Evolutionary conservation across 495 filamentous ascomycete species (phyloP).

Genomic region (Hypomontagnella submonticulosa): DNA sequence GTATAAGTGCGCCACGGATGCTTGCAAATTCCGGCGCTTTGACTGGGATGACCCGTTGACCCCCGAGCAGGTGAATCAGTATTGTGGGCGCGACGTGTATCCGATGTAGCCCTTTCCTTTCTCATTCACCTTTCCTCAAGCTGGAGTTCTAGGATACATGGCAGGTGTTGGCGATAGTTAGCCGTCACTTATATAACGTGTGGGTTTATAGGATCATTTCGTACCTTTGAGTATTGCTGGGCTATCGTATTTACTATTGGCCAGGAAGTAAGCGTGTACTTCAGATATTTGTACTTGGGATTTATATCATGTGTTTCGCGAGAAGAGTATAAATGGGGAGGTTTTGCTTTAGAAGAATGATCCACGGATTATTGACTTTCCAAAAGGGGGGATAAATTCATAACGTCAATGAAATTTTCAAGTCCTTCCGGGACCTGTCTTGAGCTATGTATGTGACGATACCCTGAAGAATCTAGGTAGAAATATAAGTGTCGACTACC

Average conservation of each 20-base stretch:
- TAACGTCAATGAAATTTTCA: conserved; percentile 15
- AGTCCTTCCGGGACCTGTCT: conserved; percentile 14
- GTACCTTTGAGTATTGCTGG: no score
- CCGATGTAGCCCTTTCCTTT: neutral
- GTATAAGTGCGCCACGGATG: conserved; percentile 36
- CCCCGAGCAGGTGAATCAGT: conserved; percentile 15
- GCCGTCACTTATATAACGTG: no score
- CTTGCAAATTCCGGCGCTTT: conserved; percentile 15
- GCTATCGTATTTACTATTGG: no score
- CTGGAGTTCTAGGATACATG: no score
- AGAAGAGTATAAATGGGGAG: neutral
- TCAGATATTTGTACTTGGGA: no score
- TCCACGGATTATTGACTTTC: neutral
- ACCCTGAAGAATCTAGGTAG: conserved; percentile 37
- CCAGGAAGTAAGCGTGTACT: no score
- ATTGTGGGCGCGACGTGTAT: conserved; percentile 20
- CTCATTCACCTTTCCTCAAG: neutral
- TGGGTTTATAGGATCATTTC: no score
- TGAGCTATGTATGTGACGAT: conserved; percentile 37
- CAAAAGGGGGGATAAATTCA: conserved; percentile 1
- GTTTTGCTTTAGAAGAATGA: no score
- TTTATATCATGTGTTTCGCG: no score
- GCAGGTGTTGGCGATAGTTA: no score
- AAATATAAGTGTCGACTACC: conserved; percentile 22
- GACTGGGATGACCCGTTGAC: conserved; percentile 25